Percentiles rank a stretch among this genome's conserved stretches.
Evolutionary conservation across 1,284 basidiomycete species (phyloP).

Genomic region (Trichosporon asahii): DNA sequence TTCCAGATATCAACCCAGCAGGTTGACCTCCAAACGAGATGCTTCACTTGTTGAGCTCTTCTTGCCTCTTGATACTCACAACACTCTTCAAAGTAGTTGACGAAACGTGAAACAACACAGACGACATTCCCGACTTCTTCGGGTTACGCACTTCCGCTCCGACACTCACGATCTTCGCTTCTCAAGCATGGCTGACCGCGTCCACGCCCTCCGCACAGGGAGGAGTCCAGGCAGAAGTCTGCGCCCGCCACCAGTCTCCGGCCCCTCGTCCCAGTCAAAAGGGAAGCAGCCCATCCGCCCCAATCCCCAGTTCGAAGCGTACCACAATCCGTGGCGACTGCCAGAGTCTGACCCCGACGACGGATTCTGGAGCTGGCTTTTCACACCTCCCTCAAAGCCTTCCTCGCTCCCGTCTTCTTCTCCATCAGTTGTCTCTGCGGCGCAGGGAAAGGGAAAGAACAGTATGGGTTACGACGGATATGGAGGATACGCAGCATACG

Average conservation of each 20-base stretch:
- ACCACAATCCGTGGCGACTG: background rate
- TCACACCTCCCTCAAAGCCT: background rate
- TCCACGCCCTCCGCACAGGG: background rate
- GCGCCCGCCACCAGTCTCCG: background rate
- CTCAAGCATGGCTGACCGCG: background rate
- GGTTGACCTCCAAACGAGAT: background rate
- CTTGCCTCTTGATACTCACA: too few species aligned
- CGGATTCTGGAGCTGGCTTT: background rate
- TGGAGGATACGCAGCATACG: background rate
- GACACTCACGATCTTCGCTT: too few species aligned
- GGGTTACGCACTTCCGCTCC: too few species aligned
- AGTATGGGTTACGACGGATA: background rate
- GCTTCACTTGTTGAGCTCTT: background rate
- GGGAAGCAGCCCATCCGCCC: background rate
- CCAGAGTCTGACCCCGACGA: background rate
- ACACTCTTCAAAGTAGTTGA: too few species aligned
- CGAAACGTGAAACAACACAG: too few species aligned
- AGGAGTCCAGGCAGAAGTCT: background rate
- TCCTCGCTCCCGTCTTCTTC: too few species aligned
- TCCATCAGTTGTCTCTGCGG: too few species aligned
- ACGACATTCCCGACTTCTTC: too few species aligned
- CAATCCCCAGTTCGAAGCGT: slow-evolving; percentile 1
- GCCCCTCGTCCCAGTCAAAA: background rate
- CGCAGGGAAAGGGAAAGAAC: background rate
- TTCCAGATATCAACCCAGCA: background rate